Evolutionary conservation across 257 asterid species (phyloP), one percentile per base, ranked within the genome.

Genomic region (Coffea canephora): DNA sequence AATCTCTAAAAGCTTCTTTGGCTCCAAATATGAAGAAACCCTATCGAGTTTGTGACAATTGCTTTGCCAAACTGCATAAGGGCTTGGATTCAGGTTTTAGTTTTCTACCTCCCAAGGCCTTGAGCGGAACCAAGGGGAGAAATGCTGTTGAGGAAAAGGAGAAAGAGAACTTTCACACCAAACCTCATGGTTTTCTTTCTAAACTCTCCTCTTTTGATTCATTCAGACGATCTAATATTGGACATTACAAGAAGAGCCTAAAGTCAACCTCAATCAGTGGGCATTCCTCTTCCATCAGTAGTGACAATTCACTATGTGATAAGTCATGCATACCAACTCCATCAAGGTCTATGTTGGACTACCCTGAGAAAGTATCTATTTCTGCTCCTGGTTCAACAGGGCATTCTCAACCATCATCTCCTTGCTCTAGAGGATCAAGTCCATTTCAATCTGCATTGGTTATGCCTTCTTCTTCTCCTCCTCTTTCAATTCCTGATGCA

Each of bases 31-130:
- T 65, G 77, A 83, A 85, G 86, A 92, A 87, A 72, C 84, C 85
- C 65, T 84, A 87, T 77, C 92, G 92, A 4, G 94, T 92, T 0
- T 92, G 97, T 80, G 96, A 89, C 45, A 87, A 81, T 72, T 92
- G 97, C 83, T 92, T 78, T 82, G 36, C 72, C 68, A 92, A 90
- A 84, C 82, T 92, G 78, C 86, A 85, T 76, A 87, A 85, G 83
- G 89, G 80, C 55, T 78, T 80, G 85, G 87, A 85, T 78, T 39
- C 82, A 50, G 83, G 82, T 61, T 78, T 83, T 71, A 81, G 71
- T 55, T 66, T 74, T 68, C 83, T 84, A 75, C 91, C 91, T 74
- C 95, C 93, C 11, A 89, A 81, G 88, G 81, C 82, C 59, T 84
- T 81, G 50, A 78, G 69, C 79, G 82, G 81, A 72, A 71, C 77